A percentile compares a stretch with the other conserved stretches of the same genome.
Evolutionary conservation across 2,329 filamentous ascomycete genomes (phyloP).

Genomic region (Aspergillus sp.): DNA sequence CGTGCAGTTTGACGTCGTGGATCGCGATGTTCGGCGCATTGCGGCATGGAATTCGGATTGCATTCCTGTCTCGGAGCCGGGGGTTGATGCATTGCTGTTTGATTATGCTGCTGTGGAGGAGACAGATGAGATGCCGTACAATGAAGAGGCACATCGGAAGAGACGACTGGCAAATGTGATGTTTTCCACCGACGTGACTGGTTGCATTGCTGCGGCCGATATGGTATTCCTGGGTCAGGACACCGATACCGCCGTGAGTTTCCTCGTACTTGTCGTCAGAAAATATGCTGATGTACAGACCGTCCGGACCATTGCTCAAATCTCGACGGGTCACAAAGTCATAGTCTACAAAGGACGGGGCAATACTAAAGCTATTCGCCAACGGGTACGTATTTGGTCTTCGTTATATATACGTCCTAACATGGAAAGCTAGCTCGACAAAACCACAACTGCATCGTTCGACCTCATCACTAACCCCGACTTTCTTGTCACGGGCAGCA

Average conservation of each 20-base stretch:
- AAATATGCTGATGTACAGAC: not conserved
- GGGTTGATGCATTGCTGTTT: constrained; percentile 17
- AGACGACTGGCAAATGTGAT: constrained; percentile 9
- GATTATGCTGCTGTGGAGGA: constrained; percentile 4
- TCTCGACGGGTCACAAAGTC: constrained; percentile 13
- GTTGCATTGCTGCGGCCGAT: constrained; percentile 10
- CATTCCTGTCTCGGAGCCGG: constrained; percentile 21
- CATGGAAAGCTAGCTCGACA: not conserved
- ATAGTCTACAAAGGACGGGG: constrained; percentile 11
- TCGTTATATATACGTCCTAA: not conserved
- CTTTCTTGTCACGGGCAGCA: constrained; percentile 11
- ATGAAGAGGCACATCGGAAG: not conserved
- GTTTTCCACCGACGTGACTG: constrained; percentile 14
- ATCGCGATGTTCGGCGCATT: constrained; percentile 17
- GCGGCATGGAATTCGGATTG: constrained; percentile 21
- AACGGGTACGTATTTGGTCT: not conserved
- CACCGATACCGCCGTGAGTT: not conserved
- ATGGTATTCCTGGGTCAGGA: constrained; percentile 14
- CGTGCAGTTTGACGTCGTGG: constrained; percentile 21
- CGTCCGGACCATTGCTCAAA: constrained; percentile 12
- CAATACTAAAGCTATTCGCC: not conserved
- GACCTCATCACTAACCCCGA: constrained; percentile 16
- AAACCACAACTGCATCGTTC: constrained; percentile 3
- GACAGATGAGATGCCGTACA: not conserved
- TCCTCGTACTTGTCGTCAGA: not conserved